Conservation (phyloP, 2,329 filamentous ascomycete species). For the Trichoderma koningiopsis region DNA sequence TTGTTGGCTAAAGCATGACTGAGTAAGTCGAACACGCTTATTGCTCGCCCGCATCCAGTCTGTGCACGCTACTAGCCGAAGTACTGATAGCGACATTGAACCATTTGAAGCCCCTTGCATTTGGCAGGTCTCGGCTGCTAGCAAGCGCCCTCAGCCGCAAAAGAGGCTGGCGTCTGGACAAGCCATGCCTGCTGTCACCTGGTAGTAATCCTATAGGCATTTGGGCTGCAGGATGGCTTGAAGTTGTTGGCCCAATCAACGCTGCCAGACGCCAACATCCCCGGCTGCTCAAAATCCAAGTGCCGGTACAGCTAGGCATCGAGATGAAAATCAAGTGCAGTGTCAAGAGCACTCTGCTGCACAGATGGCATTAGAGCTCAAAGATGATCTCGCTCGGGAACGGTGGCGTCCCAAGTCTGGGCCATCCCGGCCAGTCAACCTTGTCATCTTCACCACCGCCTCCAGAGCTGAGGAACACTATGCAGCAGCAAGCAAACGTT, state of each 20-base stretch:
- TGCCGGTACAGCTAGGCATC: constrained; percentile 1
- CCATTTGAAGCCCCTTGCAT: constrained; percentile 3
- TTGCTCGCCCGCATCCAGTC: not conserved
- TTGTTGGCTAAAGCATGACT: not conserved
- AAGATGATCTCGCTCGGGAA: not conserved
- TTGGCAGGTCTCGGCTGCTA: not conserved
- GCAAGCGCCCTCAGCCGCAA: constrained; percentile 23
- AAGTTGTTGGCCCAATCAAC: constrained; percentile 9
- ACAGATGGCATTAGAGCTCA: not conserved
- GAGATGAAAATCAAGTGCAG: not conserved
- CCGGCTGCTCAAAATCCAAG: not conserved
- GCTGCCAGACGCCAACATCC: not conserved
- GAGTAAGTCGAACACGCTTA: not conserved
- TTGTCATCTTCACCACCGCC: no score
- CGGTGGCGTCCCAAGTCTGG: no score
- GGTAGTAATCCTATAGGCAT: not conserved
- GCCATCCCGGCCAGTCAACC: not conserved
- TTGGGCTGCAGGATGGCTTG: constrained; percentile 11
- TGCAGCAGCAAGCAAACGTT: not conserved
- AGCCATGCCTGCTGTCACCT: not conserved
- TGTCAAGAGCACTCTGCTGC: not conserved
- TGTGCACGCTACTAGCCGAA: constrained; percentile 2
- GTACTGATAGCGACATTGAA: constrained; percentile 1
- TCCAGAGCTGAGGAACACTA: constrained; percentile 1
- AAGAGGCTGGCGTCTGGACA: constrained; percentile 2